Base-by-base conservation (phyloP, 768 basidiomycete species). In the Collybiopsis confluens region DNA sequence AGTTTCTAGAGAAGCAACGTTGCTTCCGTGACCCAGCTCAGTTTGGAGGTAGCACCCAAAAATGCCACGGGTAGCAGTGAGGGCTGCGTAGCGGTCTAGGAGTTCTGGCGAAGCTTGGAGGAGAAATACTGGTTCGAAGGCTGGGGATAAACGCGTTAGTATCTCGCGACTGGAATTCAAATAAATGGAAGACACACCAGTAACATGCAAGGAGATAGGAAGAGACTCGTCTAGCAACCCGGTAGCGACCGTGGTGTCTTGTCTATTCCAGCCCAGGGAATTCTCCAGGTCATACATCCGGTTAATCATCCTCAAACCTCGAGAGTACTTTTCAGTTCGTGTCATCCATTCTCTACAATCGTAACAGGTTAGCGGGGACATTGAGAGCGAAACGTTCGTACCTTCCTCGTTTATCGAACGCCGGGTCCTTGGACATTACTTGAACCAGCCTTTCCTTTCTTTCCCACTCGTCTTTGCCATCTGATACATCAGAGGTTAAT, bases 1-100 rank as follows among this genome's bases (percentile, higher is more conserved):
- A 0, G 89, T 91, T 64, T 91, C 89, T 20, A 91, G 71, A 1
- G 72, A 66, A 1, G 74, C 66, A 2, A 92, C 85, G 59, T 88
- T 88, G 1, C 83, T 82, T 16, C 90, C 90, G 55, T 92, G 90
- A 0, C 80, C 89, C 4, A 90, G 81, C 60, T 91, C 88, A 0
- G 88, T 90, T 62, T 91, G 86, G 27, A 88, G 69, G 66, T 88
- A 88, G 55, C 83, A 86, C 1, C 85, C 88, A 3, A 88, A 65
- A 57, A 90, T 83, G 1, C 79, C 88, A 6, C 78, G 77, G 28
- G 75, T 70, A 1, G 72, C 59, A 13, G 81, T 73, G 11, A 85
- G 71, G 4, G 63, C 64, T 7, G 74, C 76, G 57, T 83, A 87
- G 54, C 78, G 74, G 10, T 72, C 68, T 13, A 84, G 54, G 20